Evolutionary conservation across 106 monocot genomes (phyloP), one percentile per base, ranked within the genome.

Genomic region (Hemerocallis citrina): DNA sequence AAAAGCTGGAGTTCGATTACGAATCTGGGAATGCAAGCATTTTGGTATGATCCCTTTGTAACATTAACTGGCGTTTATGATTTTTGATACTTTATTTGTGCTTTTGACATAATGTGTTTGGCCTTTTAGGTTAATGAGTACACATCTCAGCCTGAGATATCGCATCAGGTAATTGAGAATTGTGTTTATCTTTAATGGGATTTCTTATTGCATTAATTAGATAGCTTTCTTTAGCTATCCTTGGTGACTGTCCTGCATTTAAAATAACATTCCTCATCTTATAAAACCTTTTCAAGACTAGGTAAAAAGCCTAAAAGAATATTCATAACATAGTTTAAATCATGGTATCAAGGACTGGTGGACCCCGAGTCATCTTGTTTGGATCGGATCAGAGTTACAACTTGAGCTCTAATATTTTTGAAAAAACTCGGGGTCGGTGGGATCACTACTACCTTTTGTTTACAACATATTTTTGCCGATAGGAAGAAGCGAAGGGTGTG

Each of bases 1-100:
- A 98, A 66, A 98, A 85, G 62, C 87, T 98, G 33, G 91, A 91
- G 58, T 98, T 91, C 78, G 96, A 98, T 25, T 98, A 98, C 49
- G 96, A 98, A 72, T 98, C 96, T n/a, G 96, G 91, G 41, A 98
- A 64, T 52, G 74, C 64, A 21, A 92, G 62, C 54, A 91, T 98
- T 61, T 45, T 92, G 75, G 96, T 98, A 72, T 37, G 70, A 27
- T 63, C 13, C 5, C 13, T 6, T 31, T 39, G 9, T 28, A 4
- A 10, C 4, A 52, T 41, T 31, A 33, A 21, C 22, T 17, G 30
- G 14, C 3, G 2, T 10, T 14, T 47, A 27, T 70, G 47, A 66
- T 15, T 7, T 15, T 58, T 52, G 22, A 24, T 28, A 9, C 29
- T 33, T 6, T 29, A 63, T 7, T 51, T 27, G 6, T 46, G 6